A percentile compares a stretch with the other conserved stretches of the same genome.
phyloP scores from a whole-genome alignment of 495 filamentous ascomycete species.

The Podospora australis region DNA sequence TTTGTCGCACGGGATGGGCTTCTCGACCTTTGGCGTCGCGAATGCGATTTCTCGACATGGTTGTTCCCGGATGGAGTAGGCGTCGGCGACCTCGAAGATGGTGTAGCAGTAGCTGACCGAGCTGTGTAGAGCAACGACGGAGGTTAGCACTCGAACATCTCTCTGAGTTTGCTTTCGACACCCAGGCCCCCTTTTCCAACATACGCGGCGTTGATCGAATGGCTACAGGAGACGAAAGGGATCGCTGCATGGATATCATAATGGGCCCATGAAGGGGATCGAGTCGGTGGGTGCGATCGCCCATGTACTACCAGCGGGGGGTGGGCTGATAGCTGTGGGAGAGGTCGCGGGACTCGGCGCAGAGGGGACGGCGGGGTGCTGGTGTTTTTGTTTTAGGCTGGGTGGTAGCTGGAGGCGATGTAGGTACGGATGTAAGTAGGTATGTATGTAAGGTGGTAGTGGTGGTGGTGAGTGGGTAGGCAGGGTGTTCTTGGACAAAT shows the following conservation, averaged over 20 bases:
- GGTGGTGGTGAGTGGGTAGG: too few relatives aligned
- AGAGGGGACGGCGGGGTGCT: background rate
- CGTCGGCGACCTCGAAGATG: slow-evolving; percentile 35
- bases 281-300: slow-evolving; percentile 22
- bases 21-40: slow-evolving; percentile 35
- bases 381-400: background rate
- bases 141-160: slow-evolving; percentile 31
- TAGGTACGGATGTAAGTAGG: too few relatives aligned
- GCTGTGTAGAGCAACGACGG: slow-evolving; percentile 15
- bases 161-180: background rate
- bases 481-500: background rate
- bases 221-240: slow-evolving; percentile 46
- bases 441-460: too few relatives aligned
- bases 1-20: slow-evolving; percentile 35
- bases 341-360: slow-evolving; percentile 4
- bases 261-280: slow-evolving; percentile 35
- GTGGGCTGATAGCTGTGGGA: slow-evolving; percentile 11
- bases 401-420: too few relatives aligned
- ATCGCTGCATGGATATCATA: slow-evolving; percentile 52
- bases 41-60: slow-evolving; percentile 36
- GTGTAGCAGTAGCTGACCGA: slow-evolving; percentile 25
- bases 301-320: slow-evolving; percentile 21
- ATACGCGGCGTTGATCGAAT: slow-evolving; percentile 46
- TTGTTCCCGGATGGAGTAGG: slow-evolving; percentile 38
- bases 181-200: slow-evolving; percentile 23